A percentile compares a stretch with the other conserved stretches of the same genome.
phyloP scores from a whole-genome alignment of 495 filamentous ascomycete genomes.

The Penicillium desertorum region DNA sequence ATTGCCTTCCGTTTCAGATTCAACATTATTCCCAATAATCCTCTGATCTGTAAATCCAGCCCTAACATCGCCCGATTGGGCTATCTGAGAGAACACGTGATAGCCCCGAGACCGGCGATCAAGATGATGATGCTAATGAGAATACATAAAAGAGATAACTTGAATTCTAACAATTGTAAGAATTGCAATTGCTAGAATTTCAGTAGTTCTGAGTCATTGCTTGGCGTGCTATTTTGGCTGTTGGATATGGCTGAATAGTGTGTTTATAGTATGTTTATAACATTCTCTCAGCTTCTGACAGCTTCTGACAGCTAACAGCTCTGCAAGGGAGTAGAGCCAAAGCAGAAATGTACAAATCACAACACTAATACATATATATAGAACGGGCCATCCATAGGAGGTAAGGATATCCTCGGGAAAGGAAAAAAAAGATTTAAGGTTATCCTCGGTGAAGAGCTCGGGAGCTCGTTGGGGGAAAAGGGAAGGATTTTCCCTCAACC shows the following conservation, averaged over 20 bases:
- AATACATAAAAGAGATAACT: background rate
- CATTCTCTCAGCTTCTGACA: background rate
- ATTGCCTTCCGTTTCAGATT: no score
- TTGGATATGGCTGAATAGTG: background rate
- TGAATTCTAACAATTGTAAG: background rate
- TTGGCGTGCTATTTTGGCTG: background rate
- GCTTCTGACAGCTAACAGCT: background rate
- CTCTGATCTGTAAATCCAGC: background rate
- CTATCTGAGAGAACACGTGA: background rate
- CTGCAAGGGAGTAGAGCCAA: background rate
- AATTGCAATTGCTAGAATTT: background rate
- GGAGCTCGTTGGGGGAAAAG: slow-evolving; percentile 7
- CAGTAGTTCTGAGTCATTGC: background rate
- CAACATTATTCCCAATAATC: no score
- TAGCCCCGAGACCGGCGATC: background rate
- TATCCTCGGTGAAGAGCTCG: slow-evolving; percentile 27
- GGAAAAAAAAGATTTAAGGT: slow-evolving; percentile 11
- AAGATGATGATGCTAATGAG: background rate
- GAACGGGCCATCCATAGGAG: background rate
- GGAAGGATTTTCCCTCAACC: slow-evolving; percentile 21
- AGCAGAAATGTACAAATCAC: background rate
- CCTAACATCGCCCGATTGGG: background rate
- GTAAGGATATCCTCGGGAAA: background rate
- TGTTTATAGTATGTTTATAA: background rate
- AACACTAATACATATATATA: background rate